These are phyloP conservation scores for Trichoderma polysporum DNA, from an alignment of 2,329 filamentous ascomycete species.

Conservation along the genomic window DNA sequence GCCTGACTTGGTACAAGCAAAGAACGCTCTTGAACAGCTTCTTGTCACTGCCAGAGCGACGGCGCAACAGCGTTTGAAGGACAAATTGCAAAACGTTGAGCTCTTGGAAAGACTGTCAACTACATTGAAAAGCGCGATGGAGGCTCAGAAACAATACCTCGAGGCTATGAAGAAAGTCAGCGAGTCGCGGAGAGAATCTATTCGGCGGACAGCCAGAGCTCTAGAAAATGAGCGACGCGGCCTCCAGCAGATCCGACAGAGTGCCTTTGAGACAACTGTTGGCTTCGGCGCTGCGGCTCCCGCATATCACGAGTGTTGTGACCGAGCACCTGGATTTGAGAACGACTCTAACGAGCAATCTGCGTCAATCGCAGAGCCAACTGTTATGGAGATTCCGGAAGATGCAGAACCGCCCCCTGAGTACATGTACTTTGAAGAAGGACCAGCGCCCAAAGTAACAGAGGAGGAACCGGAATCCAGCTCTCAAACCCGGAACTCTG, in stretches of 20 bases:
- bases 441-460: not conserved
- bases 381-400: constrained; percentile 15
- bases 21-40: not conserved
- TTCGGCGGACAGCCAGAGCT: constrained; percentile 8
- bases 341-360: constrained; percentile 2
- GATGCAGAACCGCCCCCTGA: constrained; percentile 10
- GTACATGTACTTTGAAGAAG: not conserved
- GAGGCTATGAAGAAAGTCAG: constrained; percentile 13
- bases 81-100: not conserved
- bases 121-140: not conserved
- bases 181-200: not conserved
- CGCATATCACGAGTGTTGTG: constrained; percentile 20
- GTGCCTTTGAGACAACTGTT: constrained; percentile 18
- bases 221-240: constrained; percentile 15
- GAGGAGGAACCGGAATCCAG: not conserved
- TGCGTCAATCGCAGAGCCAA: not conserved
- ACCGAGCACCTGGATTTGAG: constrained; percentile 11
- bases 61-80: not conserved
- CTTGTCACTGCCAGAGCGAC: not conserved
- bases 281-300: constrained; percentile 21
- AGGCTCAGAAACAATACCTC: constrained; percentile 3
- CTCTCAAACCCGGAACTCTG: not conserved
- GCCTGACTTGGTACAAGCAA: not conserved
- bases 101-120: constrained; percentile 1
- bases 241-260: constrained; percentile 21